These are phyloP conservation scores for Bacterosira constricta DNA, from an alignment of 108 stramenopile species.

Conservation along the genomic window DNA sequence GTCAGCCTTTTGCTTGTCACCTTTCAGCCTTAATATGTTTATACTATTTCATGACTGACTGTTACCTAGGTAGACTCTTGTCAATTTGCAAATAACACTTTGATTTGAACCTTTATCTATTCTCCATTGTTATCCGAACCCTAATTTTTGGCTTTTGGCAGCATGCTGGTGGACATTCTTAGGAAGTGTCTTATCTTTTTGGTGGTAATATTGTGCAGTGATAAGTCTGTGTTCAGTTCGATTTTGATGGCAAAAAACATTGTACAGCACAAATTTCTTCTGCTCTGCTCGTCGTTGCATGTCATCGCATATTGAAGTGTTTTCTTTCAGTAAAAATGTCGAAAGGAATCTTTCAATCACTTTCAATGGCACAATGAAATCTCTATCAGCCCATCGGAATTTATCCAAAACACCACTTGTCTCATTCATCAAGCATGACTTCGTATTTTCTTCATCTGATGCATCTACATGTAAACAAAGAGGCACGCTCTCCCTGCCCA, in stretches of 20 bases:
- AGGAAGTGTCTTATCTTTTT: neutral
- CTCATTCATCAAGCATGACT: conserved; percentile 25
- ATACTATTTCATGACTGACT: no score
- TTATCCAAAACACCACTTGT: conserved; percentile 5
- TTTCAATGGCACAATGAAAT: conserved; percentile 12
- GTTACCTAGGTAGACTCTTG: no score
- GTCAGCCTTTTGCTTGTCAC: no score
- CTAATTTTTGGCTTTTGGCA: no score
- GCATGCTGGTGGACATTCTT: neutral
- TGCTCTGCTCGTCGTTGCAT: conserved; percentile 1
- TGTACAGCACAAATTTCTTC: conserved; percentile 39
- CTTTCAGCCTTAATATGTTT: no score
- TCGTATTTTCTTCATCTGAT: conserved; percentile 6
- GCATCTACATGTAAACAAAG: conserved; percentile 18
- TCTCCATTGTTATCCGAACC: no score
- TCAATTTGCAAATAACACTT: no score
- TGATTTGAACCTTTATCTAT: no score
- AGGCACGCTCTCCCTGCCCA: conserved; percentile 19
- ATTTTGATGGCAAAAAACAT: conserved; percentile 12
- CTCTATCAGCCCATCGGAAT: conserved; percentile 29
- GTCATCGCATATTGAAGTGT: conserved; percentile 12
- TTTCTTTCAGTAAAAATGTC: conserved; percentile 2
- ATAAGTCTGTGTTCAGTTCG: neutral
- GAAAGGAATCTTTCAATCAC: conserved; percentile 20
- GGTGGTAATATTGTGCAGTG: conserved; percentile 10